Conservation (phyloP, 495 filamentous ascomycete species). For the Neurospora intermedia region DNA sequence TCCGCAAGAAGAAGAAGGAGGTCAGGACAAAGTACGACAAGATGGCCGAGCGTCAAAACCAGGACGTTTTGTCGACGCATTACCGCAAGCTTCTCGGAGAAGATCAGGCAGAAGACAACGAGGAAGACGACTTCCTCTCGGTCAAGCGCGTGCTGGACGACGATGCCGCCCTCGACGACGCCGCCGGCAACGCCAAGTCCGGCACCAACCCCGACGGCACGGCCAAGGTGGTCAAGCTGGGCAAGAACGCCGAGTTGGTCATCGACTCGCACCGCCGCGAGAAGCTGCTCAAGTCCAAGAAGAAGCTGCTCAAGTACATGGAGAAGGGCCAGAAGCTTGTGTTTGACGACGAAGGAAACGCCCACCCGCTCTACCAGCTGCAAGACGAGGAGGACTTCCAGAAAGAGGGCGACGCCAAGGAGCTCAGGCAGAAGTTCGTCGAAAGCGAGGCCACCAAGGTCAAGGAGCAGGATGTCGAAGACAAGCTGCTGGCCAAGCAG, state of each 20-base stretch:
- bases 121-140: conserved; percentile 68
- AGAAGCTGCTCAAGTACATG: conserved; percentile 81
- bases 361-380: conserved; percentile 79
- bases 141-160: conserved; percentile 73
- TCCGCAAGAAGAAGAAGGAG: conserved; percentile 46
- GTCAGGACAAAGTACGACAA: conserved; percentile 89
- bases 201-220: conserved; percentile 19
- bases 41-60: conserved; percentile 92
- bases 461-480: conserved; percentile 63
- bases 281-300: conserved; percentile 88
- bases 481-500: conserved; percentile 68
- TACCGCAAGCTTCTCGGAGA: conserved; percentile 77
- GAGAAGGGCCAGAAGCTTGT: conserved; percentile 72
- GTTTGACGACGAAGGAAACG: conserved; percentile 83
- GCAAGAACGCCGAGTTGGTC: conserved; percentile 49
- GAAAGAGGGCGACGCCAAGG: conserved; percentile 58
- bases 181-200: conserved; percentile 22
- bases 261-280: conserved; percentile 89
- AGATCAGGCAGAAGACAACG: conserved; percentile 39
- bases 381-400: conserved; percentile 72
- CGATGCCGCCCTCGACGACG: conserved; percentile 28
- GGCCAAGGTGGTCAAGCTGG: conserved; percentile 42
- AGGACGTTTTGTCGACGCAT: conserved; percentile 86
- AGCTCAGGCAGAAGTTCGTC: conserved; percentile 67
- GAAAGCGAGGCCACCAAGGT: conserved; percentile 61